Percentiles rank a stretch among this genome's conserved stretches.
These are phyloP conservation scores for Fusarium annulatum DNA, from an alignment of 2,329 filamentous ascomycete genomes.

Conservation along the genomic window DNA sequence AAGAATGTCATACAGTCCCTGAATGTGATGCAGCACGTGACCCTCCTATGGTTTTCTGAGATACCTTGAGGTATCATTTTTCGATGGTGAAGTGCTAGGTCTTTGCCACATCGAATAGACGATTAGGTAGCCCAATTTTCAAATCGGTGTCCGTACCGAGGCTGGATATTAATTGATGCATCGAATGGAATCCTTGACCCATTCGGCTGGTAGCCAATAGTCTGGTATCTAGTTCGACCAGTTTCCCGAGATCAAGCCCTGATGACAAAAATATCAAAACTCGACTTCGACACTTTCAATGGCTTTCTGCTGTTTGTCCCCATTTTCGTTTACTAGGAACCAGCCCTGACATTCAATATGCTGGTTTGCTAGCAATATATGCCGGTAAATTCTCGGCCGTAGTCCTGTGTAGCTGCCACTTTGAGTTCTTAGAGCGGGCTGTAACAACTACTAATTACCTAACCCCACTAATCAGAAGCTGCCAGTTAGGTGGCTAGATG, in stretches of 20 bases:
- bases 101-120: conserved; percentile 28
- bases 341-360: conserved; percentile 47
- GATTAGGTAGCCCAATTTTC: conserved; percentile 5
- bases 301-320: conserved; percentile 25
- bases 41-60: background rate
- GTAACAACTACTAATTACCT: background rate
- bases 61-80: background rate
- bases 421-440: conserved; percentile 7
- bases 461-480: conserved; percentile 38
- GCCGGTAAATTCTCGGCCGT: conserved; percentile 48
- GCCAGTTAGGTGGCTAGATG: conserved; percentile 21
- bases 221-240: background rate
- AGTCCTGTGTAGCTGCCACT: background rate
- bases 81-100: background rate
- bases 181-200: conserved; percentile 30
- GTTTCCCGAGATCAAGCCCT: background rate
- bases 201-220: conserved; percentile 33
- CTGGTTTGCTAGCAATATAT: background rate
- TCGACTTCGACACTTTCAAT: conserved; percentile 22
- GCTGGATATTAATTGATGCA: conserved; percentile 19
- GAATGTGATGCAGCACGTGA: conserved; percentile 23
- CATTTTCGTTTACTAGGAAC: conserved; percentile 50
- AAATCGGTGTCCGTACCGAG: conserved; percentile 12
- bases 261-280: conserved; percentile 12
- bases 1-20: conserved; percentile 12